Conservation (phyloP, 139 green algal species). For the Chlamydomonas asymmetrica region DNA sequence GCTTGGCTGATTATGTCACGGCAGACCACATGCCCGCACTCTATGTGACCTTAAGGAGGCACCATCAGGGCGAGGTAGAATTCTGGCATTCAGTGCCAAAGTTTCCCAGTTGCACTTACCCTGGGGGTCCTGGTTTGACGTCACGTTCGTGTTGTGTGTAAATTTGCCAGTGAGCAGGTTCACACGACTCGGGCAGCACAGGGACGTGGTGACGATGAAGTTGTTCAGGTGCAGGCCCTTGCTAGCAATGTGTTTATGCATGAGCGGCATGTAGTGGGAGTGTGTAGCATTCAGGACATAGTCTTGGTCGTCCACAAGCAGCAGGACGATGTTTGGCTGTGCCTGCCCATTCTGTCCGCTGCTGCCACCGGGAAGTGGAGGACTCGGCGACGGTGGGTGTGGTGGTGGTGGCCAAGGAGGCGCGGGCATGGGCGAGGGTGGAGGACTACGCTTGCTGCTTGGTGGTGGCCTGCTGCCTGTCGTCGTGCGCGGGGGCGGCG, state of each 20-base stretch:
- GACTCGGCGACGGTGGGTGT: no score
- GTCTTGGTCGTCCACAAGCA: slow-evolving; percentile 33
- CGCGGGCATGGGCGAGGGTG: no score
- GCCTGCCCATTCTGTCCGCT: no score
- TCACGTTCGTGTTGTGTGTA: slow-evolving; percentile 41
- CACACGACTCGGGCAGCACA: slow-evolving; percentile 30
- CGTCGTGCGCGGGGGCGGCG: no score
- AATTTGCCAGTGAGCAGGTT: slow-evolving; percentile 14
- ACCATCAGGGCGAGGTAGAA: no score
- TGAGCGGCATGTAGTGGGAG: slow-evolving; percentile 26
- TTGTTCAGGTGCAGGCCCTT: slow-evolving; percentile 27
- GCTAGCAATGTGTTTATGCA: slow-evolving; percentile 19
- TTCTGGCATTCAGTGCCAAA: no score
- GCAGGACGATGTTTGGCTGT: slow-evolving; percentile 26
- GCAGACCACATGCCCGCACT: neutral
- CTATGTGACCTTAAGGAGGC: no score
- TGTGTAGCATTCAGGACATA: slow-evolving; percentile 23
- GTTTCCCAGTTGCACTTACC: slow-evolving; percentile 11
- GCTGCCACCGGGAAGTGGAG: no score
- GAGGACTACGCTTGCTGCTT: no score
- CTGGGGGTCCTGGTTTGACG: slow-evolving; percentile 8
- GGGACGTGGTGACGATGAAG: slow-evolving; percentile 30
- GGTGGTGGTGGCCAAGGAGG: no score
- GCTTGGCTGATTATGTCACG: neutral
- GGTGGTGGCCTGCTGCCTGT: no score